These are phyloP conservation scores for Boletus sensibilis DNA, from an alignment of 768 basidiomycete species.

Conservation along the genomic window DNA sequence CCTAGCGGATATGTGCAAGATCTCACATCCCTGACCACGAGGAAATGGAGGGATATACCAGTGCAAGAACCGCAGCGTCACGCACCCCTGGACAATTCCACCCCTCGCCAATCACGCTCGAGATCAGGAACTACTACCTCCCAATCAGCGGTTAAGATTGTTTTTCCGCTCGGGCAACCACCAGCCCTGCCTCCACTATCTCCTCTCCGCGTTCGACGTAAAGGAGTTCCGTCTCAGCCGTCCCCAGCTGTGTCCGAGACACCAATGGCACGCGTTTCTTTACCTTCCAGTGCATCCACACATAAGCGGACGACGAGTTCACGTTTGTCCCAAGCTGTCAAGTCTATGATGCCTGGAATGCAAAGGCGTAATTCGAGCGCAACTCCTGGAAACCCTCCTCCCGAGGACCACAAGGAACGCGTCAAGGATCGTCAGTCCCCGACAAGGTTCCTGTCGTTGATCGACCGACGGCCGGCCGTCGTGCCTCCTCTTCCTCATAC, in stretches of 20 bases:
- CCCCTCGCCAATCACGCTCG: conserved; percentile 5
- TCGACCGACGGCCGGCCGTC: conserved; percentile 13
- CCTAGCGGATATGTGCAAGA: conserved; percentile 29
- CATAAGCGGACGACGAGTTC: conserved; percentile 20
- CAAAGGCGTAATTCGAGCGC: conserved; percentile 16
- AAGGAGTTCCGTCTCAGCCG: conserved; percentile 11
- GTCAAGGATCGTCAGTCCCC: conserved; percentile 8
- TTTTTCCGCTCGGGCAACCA: conserved; percentile 7
- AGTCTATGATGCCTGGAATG: conserved; percentile 27
- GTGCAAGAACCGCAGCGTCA: not conserved
- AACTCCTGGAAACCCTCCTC: not conserved
- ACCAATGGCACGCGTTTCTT: conserved; percentile 14
- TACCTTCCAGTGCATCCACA: conserved; percentile 7
- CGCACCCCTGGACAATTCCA: not conserved
- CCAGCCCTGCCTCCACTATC: conserved; percentile 4
- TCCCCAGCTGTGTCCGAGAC: conserved; percentile 19
- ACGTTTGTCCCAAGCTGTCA: conserved; percentile 23
- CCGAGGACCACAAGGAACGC: conserved; percentile 11
- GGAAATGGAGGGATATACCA: not conserved
- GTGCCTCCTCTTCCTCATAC: not conserved
- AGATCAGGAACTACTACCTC: conserved; percentile 17
- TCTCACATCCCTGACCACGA: conserved; percentile 4
- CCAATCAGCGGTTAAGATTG: conserved; percentile 3
- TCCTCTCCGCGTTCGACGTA: conserved; percentile 22
- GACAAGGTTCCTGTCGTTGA: conserved; percentile 12